phyloP scores from a whole-genome alignment of 495 filamentous ascomycete species.

The Penicillium goetzii region DNA sequence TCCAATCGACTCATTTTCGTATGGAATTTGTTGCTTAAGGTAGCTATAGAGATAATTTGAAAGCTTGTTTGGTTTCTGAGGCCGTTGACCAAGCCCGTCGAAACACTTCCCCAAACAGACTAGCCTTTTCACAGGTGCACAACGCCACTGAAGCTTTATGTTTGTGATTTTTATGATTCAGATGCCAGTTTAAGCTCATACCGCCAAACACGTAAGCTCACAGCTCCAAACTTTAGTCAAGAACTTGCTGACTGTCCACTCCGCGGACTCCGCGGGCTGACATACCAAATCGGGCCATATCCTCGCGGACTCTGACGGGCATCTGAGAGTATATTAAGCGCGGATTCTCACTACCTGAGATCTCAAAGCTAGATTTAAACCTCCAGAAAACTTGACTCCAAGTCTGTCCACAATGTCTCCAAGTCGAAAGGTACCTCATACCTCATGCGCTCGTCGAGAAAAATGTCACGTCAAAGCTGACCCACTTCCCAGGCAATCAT shows the following conservation, averaged over 20 bases:
- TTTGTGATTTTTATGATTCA: neutral
- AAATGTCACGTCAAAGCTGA: neutral
- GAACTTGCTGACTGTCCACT: neutral
- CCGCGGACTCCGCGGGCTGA: neutral
- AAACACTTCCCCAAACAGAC: neutral
- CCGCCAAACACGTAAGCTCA: neutral
- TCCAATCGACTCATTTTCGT: too few relatives aligned
- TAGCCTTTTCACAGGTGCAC: neutral
- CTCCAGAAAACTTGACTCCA: neutral
- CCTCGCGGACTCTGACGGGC: conserved; percentile 4
- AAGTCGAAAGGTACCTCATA: conserved; percentile 18
- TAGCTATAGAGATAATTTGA: neutral
- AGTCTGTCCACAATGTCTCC: conserved; percentile 2
- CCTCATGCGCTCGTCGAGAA: neutral
- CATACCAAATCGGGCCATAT: conserved; percentile 3
- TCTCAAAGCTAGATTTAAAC: neutral
- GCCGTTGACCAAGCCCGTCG: neutral
- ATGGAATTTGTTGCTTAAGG: too few relatives aligned
- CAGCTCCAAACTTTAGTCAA: neutral
- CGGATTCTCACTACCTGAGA: neutral
- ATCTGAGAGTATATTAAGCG: conserved; percentile 5
- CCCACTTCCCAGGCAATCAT: conserved; percentile 43
- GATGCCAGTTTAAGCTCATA: too few relatives aligned
- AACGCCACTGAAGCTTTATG: neutral
- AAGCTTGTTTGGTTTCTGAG: neutral